phyloP scores from a whole-genome alignment of 139 green algal species.

The Yamagishiella unicocca region DNA sequence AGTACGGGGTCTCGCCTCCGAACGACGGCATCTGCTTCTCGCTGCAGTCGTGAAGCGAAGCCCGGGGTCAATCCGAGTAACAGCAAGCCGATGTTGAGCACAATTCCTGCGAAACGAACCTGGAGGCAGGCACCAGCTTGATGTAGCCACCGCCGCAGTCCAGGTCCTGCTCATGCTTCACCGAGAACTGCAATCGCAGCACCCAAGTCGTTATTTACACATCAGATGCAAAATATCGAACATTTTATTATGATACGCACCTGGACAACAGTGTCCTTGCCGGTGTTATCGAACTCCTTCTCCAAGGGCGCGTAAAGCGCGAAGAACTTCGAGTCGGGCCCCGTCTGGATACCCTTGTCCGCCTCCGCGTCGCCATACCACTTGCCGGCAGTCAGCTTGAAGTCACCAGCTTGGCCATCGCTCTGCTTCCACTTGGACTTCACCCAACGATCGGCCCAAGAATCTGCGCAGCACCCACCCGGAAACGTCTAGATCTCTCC shows the following conservation, averaged over 20 bases:
- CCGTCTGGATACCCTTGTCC: slow-evolving; percentile 86
- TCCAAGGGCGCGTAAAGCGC: slow-evolving; percentile 71
- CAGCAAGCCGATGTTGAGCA: not conserved
- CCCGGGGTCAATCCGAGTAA: not conserved
- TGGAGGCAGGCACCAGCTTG: slow-evolving; percentile 81
- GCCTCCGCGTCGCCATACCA: slow-evolving; percentile 73
- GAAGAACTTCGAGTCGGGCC: slow-evolving; percentile 86
- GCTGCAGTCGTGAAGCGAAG: slow-evolving; percentile 46
- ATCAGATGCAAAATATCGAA: not conserved
- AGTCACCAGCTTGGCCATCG: slow-evolving; percentile 80
- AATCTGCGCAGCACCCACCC: slow-evolving; percentile 49
- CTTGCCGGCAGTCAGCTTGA: slow-evolving; percentile 78
- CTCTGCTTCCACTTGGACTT: slow-evolving; percentile 81
- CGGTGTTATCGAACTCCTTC: slow-evolving; percentile 83
- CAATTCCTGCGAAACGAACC: not conserved
- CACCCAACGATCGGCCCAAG: slow-evolving; percentile 81
- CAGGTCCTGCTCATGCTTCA: slow-evolving; percentile 92
- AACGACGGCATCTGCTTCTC: slow-evolving; percentile 82
- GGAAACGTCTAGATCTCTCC: slow-evolving; percentile 44
- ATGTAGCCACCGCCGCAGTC: slow-evolving; percentile 95
- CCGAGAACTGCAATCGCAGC: slow-evolving; percentile 77
- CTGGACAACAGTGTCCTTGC: slow-evolving; percentile 90
- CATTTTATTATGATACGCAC: slow-evolving; percentile 52
- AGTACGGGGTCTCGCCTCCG: slow-evolving; percentile 92
- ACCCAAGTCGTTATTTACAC: not conserved